phyloP scores from a whole-genome alignment of 176 grass and related monocot species.

The Phoenix roebelenii region DNA sequence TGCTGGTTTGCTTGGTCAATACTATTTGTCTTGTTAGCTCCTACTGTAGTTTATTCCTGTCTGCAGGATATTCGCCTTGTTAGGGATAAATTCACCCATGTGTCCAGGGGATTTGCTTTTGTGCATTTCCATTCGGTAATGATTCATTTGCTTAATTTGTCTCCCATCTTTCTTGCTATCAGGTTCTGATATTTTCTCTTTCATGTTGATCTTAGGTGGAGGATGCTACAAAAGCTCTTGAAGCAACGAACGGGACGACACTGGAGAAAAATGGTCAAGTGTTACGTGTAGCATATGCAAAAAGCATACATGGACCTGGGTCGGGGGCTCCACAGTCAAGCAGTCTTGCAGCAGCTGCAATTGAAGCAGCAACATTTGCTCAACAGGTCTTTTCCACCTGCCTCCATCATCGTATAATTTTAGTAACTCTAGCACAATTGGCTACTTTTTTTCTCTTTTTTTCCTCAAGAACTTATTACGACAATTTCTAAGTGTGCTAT shows the following conservation, averaged over 20 bases:
- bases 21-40: neutral
- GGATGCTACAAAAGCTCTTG: slow-evolving; percentile 94
- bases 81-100: slow-evolving; percentile 97
- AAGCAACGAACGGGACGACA: slow-evolving; percentile 85
- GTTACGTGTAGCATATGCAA: slow-evolving; percentile 88
- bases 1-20: too few relatives aligned
- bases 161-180: slow-evolving; percentile 5
- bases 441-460: neutral
- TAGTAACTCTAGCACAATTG: neutral
- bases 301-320: slow-evolving; percentile 81
- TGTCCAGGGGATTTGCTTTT: slow-evolving; percentile 98
- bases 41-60: slow-evolving; percentile 1
- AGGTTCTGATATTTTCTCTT: slow-evolving; percentile 13
- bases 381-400: slow-evolving; percentile 53
- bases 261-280: slow-evolving; percentile 89
- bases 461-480: neutral
- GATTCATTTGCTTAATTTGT: slow-evolving; percentile 5
- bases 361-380: slow-evolving; percentile 98
- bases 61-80: slow-evolving; percentile 90
- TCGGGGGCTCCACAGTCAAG: slow-evolving; percentile 65
- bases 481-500: too few relatives aligned
- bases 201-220: slow-evolving; percentile 54
- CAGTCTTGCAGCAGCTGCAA: slow-evolving; percentile 86
- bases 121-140: slow-evolving; percentile 95
- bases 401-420: neutral